A percentile compares a stretch with the other conserved stretches of the same genome.
Evolutionary conservation across 2,329 filamentous ascomycete species (phyloP).

Genomic region (Clarireedia homoeocarpa): DNA sequence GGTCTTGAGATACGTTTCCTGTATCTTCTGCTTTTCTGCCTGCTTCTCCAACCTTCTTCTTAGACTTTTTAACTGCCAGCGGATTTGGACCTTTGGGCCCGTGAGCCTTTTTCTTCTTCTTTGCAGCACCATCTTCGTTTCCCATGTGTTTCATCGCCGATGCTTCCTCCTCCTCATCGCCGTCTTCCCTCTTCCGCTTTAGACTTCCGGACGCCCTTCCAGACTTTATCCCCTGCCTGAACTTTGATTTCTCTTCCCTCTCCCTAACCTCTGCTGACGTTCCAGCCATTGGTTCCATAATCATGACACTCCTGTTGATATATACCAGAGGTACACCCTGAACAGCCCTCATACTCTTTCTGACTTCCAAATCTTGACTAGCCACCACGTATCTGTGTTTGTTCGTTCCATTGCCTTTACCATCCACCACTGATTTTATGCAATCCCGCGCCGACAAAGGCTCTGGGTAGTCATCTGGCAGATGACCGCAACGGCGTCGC

Average conservation of each 20-base stretch:
- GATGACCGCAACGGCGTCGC: slow-evolving; percentile 70
- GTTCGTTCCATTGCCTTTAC: slow-evolving; percentile 63
- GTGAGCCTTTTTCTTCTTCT: slow-evolving; percentile 48
- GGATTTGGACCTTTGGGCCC: slow-evolving; percentile 66
- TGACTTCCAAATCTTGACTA: slow-evolving; percentile 58
- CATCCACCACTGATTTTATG: slow-evolving; percentile 66
- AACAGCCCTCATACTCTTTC: slow-evolving; percentile 56
- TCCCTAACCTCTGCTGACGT: slow-evolving; percentile 56
- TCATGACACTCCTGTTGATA: slow-evolving; percentile 71
- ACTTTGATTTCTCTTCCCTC: slow-evolving; percentile 66
- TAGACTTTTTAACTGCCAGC: slow-evolving; percentile 61
- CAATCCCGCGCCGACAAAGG: slow-evolving; percentile 65
- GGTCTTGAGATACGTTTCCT: slow-evolving; percentile 24
- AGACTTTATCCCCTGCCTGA: slow-evolving; percentile 57
- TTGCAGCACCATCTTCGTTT: slow-evolving; percentile 23
- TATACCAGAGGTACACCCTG: slow-evolving; percentile 71
- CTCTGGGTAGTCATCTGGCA: slow-evolving; percentile 61
- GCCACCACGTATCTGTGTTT: slow-evolving; percentile 76
- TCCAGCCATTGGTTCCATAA: slow-evolving; percentile 68
- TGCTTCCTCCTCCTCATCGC: slow-evolving; percentile 23
- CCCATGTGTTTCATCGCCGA: slow-evolving; percentile 14
- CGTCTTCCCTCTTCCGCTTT: slow-evolving; percentile 31
- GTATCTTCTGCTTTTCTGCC: slow-evolving; percentile 17
- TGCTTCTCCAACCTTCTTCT: slow-evolving; percentile 36
- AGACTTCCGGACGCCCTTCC: slow-evolving; percentile 35